phyloP scores from a whole-genome alignment of 495 filamentous ascomycete genomes.

The Aspergillus sparsus region DNA sequence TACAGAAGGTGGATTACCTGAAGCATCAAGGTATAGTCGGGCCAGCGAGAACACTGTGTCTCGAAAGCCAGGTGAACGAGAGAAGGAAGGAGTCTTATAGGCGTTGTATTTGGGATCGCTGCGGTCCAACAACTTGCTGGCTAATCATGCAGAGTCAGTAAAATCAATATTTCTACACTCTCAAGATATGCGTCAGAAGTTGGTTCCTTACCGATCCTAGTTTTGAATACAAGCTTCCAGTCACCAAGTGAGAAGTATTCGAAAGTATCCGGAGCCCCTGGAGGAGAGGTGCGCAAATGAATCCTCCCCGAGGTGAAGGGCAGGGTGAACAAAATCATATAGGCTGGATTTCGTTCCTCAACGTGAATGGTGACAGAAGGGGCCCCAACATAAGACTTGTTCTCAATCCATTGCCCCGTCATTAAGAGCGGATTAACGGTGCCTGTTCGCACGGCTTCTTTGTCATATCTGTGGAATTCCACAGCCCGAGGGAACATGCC shows the following conservation, averaged over 20 bases:
- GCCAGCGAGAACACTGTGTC: background rate
- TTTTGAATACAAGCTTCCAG: constrained; percentile 6
- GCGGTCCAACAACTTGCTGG: background rate
- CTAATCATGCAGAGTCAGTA: background rate
- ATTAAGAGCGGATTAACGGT: background rate
- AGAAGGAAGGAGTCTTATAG: background rate
- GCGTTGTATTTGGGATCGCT: background rate
- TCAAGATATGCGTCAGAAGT: background rate
- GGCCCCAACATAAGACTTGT: background rate
- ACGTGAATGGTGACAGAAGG: background rate
- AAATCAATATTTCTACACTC: background rate
- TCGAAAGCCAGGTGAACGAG: background rate
- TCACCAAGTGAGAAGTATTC: background rate
- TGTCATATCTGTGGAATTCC: background rate
- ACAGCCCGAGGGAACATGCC: background rate
- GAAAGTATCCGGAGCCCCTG: background rate
- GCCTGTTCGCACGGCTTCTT: background rate
- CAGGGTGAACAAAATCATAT: constrained; percentile 1
- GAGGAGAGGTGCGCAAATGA: background rate
- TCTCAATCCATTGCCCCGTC: constrained; percentile 1
- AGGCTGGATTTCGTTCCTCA: constrained; percentile 1
- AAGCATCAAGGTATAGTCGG: constrained; percentile 1
- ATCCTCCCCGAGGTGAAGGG: background rate
- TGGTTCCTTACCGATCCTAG: constrained; percentile 2
- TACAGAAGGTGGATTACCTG: constrained; percentile 1